Conservation (phyloP, 78 protist genomes). For the Dictyostelium firmibasis region DNA sequence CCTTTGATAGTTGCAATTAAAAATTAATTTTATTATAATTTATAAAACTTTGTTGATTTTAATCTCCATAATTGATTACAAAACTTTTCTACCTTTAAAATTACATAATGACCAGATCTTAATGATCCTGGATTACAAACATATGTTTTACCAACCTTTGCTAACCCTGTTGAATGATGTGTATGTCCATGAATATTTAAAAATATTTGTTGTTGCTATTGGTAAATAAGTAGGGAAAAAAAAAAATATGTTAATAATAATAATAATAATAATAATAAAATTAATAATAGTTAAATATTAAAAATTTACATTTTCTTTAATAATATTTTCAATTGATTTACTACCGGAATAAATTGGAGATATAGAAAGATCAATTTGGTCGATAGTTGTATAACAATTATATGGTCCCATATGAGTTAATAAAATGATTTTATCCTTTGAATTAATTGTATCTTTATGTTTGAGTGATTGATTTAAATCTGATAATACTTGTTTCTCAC, state of each 20-base stretch:
- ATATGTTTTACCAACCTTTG: conserved; percentile 14
- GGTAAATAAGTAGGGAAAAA: neutral
- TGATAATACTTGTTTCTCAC: neutral
- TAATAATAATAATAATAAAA: neutral
- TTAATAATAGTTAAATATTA: neutral
- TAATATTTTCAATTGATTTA: conserved; percentile 18
- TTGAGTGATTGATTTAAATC: conserved; percentile 7
- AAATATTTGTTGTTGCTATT: conserved; percentile 15
- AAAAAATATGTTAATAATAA: neutral
- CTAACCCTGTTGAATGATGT: conserved; percentile 38
- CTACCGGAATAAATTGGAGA: conserved; percentile 42
- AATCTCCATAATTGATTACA: conserved; percentile 23
- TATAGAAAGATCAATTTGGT: neutral
- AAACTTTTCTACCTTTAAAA: conserved; percentile 22
- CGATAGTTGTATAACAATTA: conserved; percentile 32
- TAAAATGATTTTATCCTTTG: conserved; percentile 28
- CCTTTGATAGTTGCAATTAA: neutral
- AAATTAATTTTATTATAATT: neutral
- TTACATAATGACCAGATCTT: conserved; percentile 20
- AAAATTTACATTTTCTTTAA: conserved; percentile 10
- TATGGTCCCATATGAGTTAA: conserved; percentile 70
- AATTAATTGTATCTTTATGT: neutral
- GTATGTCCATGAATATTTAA: conserved; percentile 78
- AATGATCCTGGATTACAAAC: conserved; percentile 58
- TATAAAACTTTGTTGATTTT: conserved; percentile 1